These are phyloP conservation scores for Heterobasidion annosum DNA, from an alignment of 1,284 basidiomycete species.

Conservation along the genomic window DNA sequence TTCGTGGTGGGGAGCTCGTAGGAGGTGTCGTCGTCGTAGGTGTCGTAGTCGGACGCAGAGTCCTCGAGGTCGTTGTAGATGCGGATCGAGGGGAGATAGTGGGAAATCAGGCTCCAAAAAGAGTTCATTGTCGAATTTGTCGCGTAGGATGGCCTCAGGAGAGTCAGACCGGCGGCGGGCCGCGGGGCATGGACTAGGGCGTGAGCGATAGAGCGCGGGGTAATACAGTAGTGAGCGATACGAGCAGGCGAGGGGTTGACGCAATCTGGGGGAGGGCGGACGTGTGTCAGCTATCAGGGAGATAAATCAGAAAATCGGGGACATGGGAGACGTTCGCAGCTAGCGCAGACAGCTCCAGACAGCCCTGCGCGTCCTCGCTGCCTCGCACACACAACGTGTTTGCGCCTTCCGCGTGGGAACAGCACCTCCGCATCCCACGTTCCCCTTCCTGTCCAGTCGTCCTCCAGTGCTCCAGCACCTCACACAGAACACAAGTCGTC, in stretches of 20 bases:
- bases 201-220: too few relatives aligned
- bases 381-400: neutral
- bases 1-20: slow-evolving; percentile 12
- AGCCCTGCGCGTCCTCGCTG: neutral
- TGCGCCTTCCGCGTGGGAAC: too few relatives aligned
- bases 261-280: neutral
- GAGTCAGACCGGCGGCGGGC: neutral
- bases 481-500: too few relatives aligned
- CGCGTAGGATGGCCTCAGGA: slow-evolving; percentile 5
- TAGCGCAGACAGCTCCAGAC: too few relatives aligned
- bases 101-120: slow-evolving; percentile 11
- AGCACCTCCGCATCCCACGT: too few relatives aligned
- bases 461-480: too few relatives aligned
- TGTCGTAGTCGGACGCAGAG: slow-evolving; percentile 14
- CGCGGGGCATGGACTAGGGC: neutral
- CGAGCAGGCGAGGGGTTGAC: neutral
- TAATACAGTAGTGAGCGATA: neutral
- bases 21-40: slow-evolving; percentile 12
- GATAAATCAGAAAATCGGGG: neutral
- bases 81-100: slow-evolving; percentile 11
- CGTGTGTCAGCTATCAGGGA: neutral
- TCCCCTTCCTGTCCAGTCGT: too few relatives aligned
- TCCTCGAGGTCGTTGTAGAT: slow-evolving; percentile 13
- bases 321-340: neutral
- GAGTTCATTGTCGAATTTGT: slow-evolving; percentile 11